Evolutionary conservation across 2,329 filamentous ascomycete genomes (phyloP), one percentile per base, ranked within the genome.

Genomic region (Monilinia fructigena): DNA sequence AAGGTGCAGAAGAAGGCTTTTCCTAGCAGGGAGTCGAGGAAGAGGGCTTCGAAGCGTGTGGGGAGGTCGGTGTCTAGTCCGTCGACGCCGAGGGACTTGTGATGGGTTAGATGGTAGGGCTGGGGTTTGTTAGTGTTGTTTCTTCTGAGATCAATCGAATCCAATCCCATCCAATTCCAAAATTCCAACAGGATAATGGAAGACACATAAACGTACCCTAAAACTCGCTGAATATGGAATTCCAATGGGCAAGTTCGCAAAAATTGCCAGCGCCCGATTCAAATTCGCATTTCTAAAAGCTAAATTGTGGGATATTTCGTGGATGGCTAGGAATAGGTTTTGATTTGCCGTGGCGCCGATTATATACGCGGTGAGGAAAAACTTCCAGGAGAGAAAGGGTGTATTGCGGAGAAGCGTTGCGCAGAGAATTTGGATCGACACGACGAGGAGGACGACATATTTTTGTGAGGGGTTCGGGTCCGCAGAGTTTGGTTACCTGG

Each of bases 1-100:
- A 97, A 99, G 72, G 95, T 99, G 81, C 91, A 94, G 85, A 99
- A 99, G 83, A 99, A 99, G 72, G 95, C 89, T 81, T 99, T 99
- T 78, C 95, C 95, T 23, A 94, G 86, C 73, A 99, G 89, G 10
- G 93, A 97, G 82, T 99, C 91, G 74, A 99, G 89, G 77, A 99
- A 90, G 76, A 96, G 80, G 70, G 93, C 94, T 81, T 99, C 95
- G 61, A 97, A 79, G 59, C 91, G 87, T 23, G 95, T 98, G 31
- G 95, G 95, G 38, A 99, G 88, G 76, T 99, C 95, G 55, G 94
- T 97, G 78, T 99, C 95, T 54, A 99, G 86, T 66, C 95, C 95
- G 74, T 97, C 92, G 61, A 99, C 94, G 69, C 95, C 95, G 63
- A 99, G 89, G 48, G 93, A 97, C 82, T 99, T 99, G 86, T 99